phyloP scores from a whole-genome alignment of 768 basidiomycete species.

The Kwoniella heveanensis region DNA sequence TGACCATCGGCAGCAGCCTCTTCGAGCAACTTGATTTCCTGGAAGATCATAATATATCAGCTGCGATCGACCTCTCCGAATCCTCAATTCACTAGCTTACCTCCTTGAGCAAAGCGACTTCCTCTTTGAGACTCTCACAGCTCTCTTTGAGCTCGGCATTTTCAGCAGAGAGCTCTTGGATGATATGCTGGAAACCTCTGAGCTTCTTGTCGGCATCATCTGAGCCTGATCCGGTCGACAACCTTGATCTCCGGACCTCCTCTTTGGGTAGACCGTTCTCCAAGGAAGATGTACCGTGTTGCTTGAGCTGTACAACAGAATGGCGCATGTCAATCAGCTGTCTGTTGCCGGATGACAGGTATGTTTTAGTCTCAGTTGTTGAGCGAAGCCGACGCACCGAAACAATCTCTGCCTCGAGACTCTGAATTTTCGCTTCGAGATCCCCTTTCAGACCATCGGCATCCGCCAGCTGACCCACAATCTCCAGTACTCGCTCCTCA shows the following conservation, averaged over 20 bases:
- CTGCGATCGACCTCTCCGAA: too few species aligned
- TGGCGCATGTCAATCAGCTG: too few species aligned
- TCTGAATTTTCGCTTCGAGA: conserved; percentile 33
- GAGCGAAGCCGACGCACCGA: too few species aligned
- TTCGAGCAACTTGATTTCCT: conserved; percentile 79
- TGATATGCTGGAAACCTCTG: conserved; percentile 64
- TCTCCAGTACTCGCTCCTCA: conserved; percentile 19
- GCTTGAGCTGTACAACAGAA: conserved; percentile 15
- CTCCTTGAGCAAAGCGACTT: conserved; percentile 75
- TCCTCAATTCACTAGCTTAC: conserved; percentile 56
- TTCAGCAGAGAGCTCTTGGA: conserved; percentile 85
- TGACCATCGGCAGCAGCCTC: conserved; percentile 58
- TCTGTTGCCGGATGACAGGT: too few species aligned
- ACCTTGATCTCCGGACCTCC: conserved; percentile 19
- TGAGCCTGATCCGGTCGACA: conserved; percentile 36
- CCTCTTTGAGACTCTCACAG: conserved; percentile 72
- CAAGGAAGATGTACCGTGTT: not conserved
- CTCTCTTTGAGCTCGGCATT: conserved; percentile 65
- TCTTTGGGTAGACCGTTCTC: conserved; percentile 14
- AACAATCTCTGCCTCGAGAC: conserved; percentile 38
- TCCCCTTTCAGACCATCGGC: conserved; percentile 36
- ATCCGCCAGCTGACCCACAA: conserved; percentile 30
- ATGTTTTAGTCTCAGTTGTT: too few species aligned
- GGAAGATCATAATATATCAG: conserved; percentile 6
- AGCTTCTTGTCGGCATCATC: conserved; percentile 45